Percentiles rank a stretch among this genome's conserved stretches.
phyloP scores from a whole-genome alignment of 2,329 filamentous ascomycete species.

The Curvularia spicifera region DNA sequence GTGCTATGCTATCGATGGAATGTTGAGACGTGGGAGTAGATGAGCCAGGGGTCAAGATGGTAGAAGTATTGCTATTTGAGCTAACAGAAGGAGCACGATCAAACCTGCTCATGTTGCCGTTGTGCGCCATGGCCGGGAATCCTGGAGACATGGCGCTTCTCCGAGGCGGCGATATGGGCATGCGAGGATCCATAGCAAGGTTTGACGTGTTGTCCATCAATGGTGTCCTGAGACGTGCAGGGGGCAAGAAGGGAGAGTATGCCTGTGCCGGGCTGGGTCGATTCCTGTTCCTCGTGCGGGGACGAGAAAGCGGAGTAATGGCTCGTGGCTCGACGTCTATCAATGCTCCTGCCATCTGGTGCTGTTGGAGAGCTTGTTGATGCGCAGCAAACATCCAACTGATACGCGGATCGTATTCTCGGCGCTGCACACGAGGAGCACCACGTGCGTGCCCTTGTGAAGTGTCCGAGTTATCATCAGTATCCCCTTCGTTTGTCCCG shows the following conservation, averaged over 20 bases:
- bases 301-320: constrained; percentile 49
- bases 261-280: constrained; percentile 45
- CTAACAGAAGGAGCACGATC: constrained; percentile 39
- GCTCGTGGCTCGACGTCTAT: constrained; percentile 48
- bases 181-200: constrained; percentile 28
- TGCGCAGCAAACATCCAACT: constrained; percentile 53
- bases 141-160: constrained; percentile 34
- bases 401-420: constrained; percentile 51
- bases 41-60: constrained; percentile 36
- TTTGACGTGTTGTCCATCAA: constrained; percentile 42
- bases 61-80: constrained; percentile 40
- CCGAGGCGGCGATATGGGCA: constrained; percentile 41
- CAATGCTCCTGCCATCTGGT: constrained; percentile 39
- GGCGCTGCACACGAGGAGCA: constrained; percentile 33
- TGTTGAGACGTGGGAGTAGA: constrained; percentile 37
- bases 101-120: constrained; percentile 22
- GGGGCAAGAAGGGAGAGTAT: constrained; percentile 46
- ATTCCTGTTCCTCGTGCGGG: constrained; percentile 50
- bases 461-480: constrained; percentile 50
- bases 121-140: constrained; percentile 22
- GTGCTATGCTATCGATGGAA: constrained; percentile 37
- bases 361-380: constrained; percentile 46
- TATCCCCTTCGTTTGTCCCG: constrained; percentile 41
- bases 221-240: constrained; percentile 44
- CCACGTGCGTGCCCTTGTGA: constrained; percentile 42